Evolutionary conservation across 129 eudicot species (phyloP).

Genomic region (Calendula officinalis): DNA sequence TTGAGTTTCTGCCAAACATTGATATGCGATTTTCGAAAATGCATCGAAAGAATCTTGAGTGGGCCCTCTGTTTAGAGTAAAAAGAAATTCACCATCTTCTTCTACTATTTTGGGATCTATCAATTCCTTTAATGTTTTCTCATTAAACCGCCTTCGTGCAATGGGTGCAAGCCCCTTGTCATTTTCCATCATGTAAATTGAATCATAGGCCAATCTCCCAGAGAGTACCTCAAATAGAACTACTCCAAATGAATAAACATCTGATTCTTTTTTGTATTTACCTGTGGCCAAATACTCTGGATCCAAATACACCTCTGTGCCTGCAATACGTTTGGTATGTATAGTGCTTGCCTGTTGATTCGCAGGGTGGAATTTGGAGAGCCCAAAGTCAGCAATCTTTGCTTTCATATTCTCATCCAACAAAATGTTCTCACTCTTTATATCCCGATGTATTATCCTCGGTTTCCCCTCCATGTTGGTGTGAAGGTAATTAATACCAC

Average conservation of each 20-base stretch:
- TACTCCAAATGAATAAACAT: background rate
- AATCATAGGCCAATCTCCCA: background rate
- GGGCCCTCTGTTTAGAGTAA: background rate
- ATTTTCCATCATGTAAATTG: background rate
- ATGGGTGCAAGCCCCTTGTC: background rate
- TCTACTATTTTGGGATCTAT: background rate
- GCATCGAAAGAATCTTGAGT: background rate
- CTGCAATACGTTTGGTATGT: background rate
- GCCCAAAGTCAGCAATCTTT: constrained; percentile 4
- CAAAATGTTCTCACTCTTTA: constrained; percentile 9
- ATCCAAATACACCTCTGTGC: background rate
- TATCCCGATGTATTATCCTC: constrained; percentile 16
- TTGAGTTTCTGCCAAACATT: background rate
- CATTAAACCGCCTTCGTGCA: background rate
- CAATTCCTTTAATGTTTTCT: background rate
- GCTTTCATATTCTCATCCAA: background rate
- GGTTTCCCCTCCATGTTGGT: background rate
- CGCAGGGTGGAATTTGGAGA: background rate
- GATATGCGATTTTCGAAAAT: background rate
- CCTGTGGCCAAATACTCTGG: background rate
- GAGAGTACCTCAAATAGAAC: background rate
- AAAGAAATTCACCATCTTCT: background rate
- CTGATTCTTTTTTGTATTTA: background rate
- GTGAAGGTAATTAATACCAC: constrained; percentile 1
- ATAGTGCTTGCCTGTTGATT: background rate